These are phyloP conservation scores for Aspergillus bombycis DNA, from an alignment of 2,329 filamentous ascomycete species.

Conservation along the genomic window DNA sequence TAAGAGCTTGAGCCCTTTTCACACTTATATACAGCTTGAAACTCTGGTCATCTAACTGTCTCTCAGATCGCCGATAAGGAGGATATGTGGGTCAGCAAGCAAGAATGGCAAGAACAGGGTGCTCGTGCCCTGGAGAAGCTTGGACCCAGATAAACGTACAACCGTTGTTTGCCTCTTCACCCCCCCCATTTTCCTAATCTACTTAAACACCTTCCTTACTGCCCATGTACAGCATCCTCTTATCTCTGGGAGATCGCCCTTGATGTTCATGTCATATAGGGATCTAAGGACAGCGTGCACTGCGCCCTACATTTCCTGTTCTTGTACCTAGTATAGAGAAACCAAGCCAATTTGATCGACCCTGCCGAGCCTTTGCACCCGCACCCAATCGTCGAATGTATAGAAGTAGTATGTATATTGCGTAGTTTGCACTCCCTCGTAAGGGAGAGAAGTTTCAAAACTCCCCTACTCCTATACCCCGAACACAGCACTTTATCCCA, in stretches of 20 bases:
- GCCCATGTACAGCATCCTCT: slow-evolving; percentile 4
- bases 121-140: slow-evolving; percentile 84
- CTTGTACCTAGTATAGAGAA: slow-evolving; percentile 19
- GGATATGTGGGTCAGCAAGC: slow-evolving; percentile 97
- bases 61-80: slow-evolving; percentile 91
- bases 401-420: slow-evolving; percentile 7
- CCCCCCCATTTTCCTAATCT: slow-evolving; percentile 19
- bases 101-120: slow-evolving; percentile 96
- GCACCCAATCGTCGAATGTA: neutral
- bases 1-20: slow-evolving; percentile 40
- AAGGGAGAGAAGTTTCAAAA: neutral
- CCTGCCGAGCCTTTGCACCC: slow-evolving; percentile 4
- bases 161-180: neutral
- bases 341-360: slow-evolving; percentile 1
- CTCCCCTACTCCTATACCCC: neutral
- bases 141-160: slow-evolving; percentile 70
- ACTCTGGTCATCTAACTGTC: slow-evolving; percentile 16
- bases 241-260: slow-evolving; percentile 3
- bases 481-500: slow-evolving; percentile 4
- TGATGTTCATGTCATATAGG: slow-evolving; percentile 7
- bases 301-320: slow-evolving; percentile 2
- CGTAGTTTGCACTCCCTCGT: neutral
- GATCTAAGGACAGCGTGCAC: neutral
- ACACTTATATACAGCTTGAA: neutral
- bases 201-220: neutral